phyloP scores from a whole-genome alignment of 1,284 basidiomycete genomes.

The Gymnopus androsaceus region DNA sequence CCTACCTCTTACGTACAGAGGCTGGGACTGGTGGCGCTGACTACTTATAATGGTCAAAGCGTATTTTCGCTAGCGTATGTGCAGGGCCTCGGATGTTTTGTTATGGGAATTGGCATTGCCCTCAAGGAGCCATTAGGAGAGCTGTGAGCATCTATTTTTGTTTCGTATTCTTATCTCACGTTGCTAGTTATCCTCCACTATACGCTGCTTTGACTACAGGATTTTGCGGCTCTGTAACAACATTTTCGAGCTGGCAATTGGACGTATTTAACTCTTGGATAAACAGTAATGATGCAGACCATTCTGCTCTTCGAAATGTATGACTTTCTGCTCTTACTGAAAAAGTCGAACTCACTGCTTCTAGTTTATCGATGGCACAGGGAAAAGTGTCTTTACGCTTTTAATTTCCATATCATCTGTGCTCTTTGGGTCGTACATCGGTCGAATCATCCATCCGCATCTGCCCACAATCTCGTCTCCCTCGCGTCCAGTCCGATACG shows the following conservation, averaged over 20 bases:
- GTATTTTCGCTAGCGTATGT: conserved; percentile 87
- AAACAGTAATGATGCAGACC: conserved; percentile 59
- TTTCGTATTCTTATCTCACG: no score
- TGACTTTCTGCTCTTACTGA: conserved; percentile 30
- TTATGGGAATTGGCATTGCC: conserved; percentile 83
- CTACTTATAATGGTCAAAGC: conserved; percentile 70
- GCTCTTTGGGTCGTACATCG: conserved; percentile 60
- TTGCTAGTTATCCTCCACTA: no score
- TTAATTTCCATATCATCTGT: conserved; percentile 69
- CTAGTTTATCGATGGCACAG: conserved; percentile 86
- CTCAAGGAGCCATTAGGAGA: conserved; percentile 70
- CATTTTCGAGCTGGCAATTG: conserved; percentile 94
- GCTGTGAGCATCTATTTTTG: conserved; percentile 77
- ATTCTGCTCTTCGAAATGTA: conserved; percentile 80
- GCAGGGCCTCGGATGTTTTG: conserved; percentile 86
- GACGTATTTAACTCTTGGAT: conserved; percentile 88
- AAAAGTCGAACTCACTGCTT: conserved; percentile 13
- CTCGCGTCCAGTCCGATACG: conserved; percentile 41
- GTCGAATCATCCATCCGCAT: conserved; percentile 40
- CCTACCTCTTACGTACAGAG: no score
- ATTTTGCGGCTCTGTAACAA: no score
- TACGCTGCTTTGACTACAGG: no score
- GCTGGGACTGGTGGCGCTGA: conserved; percentile 72
- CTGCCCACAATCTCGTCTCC: conserved; percentile 44
- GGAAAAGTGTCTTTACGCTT: conserved; percentile 79